A percentile compares a stretch with the other conserved stretches of the same genome.
These are phyloP conservation scores for Macadamia tetraphylla DNA, from an alignment of 164 flowering plant species.

Conservation along the genomic window DNA sequence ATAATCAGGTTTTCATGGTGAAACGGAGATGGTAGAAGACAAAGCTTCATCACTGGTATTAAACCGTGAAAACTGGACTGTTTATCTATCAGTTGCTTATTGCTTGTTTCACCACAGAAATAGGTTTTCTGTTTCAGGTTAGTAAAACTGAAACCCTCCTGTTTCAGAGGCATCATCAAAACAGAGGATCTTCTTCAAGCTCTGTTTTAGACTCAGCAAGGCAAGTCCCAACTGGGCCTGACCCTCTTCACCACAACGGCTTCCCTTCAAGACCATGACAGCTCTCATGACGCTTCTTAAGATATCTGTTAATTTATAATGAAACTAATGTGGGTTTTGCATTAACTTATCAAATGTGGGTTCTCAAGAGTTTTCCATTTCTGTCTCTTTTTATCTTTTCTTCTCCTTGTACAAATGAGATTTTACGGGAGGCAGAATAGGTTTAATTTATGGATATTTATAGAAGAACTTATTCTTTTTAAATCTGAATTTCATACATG, in stretches of 20 bases:
- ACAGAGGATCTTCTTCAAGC: slow-evolving; percentile 5
- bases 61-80: neutral
- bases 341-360: no score
- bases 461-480: no score
- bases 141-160: neutral
- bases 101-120: neutral
- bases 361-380: no score
- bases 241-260: slow-evolving; percentile 42
- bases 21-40: slow-evolving; percentile 1
- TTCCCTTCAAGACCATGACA: slow-evolving; percentile 25
- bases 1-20: slow-evolving; percentile 11
- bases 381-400: no score
- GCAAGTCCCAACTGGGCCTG: slow-evolving; percentile 41
- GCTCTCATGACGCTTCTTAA: no score
- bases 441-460: no score
- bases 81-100: neutral
- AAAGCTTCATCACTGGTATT: slow-evolving; percentile 8
- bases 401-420: no score
- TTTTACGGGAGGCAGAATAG: no score
- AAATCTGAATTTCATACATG: no score
- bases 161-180: neutral
- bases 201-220: slow-evolving; percentile 22
- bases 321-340: no score
- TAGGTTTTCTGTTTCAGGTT: neutral
- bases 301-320: no score